These are phyloP conservation scores for Canna indica DNA, from an alignment of 176 grass and related monocot genomes.

Conservation along the genomic window DNA sequence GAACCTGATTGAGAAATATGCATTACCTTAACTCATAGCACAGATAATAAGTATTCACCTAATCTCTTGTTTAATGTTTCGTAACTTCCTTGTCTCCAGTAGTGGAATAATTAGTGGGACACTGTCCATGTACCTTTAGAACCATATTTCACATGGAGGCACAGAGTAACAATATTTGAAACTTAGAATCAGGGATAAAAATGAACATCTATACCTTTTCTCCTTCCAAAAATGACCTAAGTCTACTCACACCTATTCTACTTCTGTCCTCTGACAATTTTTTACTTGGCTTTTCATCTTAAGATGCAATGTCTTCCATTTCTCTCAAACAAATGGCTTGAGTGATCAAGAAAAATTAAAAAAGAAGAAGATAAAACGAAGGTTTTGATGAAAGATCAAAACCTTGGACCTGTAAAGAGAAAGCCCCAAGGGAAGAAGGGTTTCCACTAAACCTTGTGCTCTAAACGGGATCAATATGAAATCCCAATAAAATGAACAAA, in stretches of 20 bases:
- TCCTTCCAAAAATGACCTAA: slow-evolving; percentile 84
- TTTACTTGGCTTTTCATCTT: slow-evolving; percentile 75
- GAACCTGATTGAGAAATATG: too few species aligned
- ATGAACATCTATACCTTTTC: slow-evolving; percentile 51
- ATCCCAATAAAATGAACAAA: too few species aligned
- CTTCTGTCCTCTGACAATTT: slow-evolving; percentile 67
- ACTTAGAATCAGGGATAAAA: slow-evolving; percentile 8
- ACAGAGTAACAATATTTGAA: slow-evolving; percentile 19
- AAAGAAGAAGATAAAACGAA: slow-evolving; percentile 8
- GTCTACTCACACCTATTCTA: slow-evolving; percentile 62
- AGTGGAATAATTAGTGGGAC: slow-evolving; percentile 83
- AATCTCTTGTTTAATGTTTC: slow-evolving; percentile 61
- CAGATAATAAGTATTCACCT: too few species aligned
- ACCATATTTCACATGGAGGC: slow-evolving; percentile 9
- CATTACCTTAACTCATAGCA: too few species aligned
- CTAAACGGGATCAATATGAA: too few species aligned
- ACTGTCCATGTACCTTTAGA: slow-evolving; percentile 65
- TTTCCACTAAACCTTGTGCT: too few species aligned
- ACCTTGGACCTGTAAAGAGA: too few species aligned
- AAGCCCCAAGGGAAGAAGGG: too few species aligned
- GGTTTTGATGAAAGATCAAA: too few species aligned
- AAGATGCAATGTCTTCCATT: slow-evolving; percentile 59
- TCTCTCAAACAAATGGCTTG: slow-evolving; percentile 70
- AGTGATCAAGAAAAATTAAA: slow-evolving; percentile 21
- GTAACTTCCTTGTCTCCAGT: slow-evolving; percentile 67